Conservation (phyloP, 176 grass and related monocot species). For the Lolium perenne region DNA sequence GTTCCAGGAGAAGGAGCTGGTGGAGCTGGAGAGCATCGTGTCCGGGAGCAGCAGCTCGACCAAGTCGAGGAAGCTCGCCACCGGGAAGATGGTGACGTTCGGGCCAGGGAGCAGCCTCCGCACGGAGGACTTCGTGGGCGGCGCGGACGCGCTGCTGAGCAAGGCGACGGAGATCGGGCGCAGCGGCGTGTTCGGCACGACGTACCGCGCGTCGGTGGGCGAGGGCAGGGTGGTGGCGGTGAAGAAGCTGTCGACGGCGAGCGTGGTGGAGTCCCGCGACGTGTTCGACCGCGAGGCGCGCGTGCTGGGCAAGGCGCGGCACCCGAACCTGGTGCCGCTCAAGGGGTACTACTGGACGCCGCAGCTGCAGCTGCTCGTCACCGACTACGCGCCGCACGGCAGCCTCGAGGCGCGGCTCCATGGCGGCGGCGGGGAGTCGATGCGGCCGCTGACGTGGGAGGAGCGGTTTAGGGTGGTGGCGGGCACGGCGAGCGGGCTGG, state of each 20-base stretch:
- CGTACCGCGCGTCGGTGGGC: slow-evolving; percentile 62
- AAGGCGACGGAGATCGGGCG: slow-evolving; percentile 77
- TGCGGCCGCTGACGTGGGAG: slow-evolving; percentile 60
- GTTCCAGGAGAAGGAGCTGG: slow-evolving; percentile 55
- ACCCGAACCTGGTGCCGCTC: slow-evolving; percentile 77
- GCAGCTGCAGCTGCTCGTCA: slow-evolving; percentile 80
- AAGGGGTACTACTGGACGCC: slow-evolving; percentile 98
- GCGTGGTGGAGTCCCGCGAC: slow-evolving; percentile 65
- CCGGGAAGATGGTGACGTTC: slow-evolving; percentile 84
- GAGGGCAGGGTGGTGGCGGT: slow-evolving; percentile 60
- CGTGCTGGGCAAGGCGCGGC: slow-evolving; percentile 79
- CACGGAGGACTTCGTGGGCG: slow-evolving; percentile 78
- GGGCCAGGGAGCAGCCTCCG: slow-evolving; percentile 63
- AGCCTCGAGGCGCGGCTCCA: slow-evolving; percentile 80
- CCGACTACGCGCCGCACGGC: slow-evolving; percentile 78
- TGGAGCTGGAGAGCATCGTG: slow-evolving; percentile 55
- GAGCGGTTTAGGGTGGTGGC: slow-evolving; percentile 75
- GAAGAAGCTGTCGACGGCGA: slow-evolving; percentile 68
- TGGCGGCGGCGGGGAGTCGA: not conserved
- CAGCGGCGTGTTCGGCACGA: slow-evolving; percentile 69
- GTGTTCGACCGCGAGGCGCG: slow-evolving; percentile 89
- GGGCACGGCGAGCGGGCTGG: slow-evolving; percentile 71
- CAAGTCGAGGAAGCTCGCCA: slow-evolving; percentile 48
- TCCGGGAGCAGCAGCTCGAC: slow-evolving; percentile 50
- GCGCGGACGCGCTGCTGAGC: slow-evolving; percentile 71